phyloP scores from a whole-genome alignment of 2,329 filamentous ascomycete genomes.

The Diplodia sapinea region DNA sequence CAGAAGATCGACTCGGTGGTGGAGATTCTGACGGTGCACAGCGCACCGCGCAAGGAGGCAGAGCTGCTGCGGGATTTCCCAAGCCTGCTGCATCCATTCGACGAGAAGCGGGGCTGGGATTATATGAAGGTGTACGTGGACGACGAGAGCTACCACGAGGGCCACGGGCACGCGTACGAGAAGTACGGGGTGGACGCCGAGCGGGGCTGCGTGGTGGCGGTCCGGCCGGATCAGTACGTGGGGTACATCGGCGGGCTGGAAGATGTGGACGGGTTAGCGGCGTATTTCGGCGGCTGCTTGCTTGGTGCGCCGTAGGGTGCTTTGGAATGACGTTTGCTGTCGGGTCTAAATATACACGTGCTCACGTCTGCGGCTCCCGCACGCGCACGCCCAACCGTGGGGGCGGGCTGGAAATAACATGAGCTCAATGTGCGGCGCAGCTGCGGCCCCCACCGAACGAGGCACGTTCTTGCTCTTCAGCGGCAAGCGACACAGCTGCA shows the following conservation, averaged over 20 bases:
- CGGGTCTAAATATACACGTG: no score
- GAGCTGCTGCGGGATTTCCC: conserved; percentile 52
- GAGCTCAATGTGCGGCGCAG: no score
- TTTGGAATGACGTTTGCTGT: no score
- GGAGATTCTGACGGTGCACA: conserved; percentile 67
- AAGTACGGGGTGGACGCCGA: conserved; percentile 64
- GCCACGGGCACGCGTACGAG: conserved; percentile 56
- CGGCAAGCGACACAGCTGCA: not conserved
- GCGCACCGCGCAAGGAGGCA: conserved; percentile 55
- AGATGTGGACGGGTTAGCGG: conserved; percentile 41
- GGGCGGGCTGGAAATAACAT: no score
- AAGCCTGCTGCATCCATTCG: conserved; percentile 52
- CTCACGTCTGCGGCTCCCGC: not conserved
- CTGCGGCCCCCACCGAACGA: not conserved
- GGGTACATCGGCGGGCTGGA: conserved; percentile 51
- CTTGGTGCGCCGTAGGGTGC: not conserved
- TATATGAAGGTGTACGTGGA: conserved; percentile 56
- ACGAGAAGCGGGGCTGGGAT: conserved; percentile 48
- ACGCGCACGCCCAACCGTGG: no score
- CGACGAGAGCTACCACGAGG: conserved; percentile 52
- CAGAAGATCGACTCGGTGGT: conserved; percentile 57
- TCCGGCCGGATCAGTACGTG: conserved; percentile 73
- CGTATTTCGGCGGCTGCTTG: conserved; percentile 34
- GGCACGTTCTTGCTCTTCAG: no score
- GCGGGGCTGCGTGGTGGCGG: conserved; percentile 63